These are phyloP conservation scores for Pistacia vera DNA, from an alignment of 345 rosid species.

Conservation along the genomic window DNA sequence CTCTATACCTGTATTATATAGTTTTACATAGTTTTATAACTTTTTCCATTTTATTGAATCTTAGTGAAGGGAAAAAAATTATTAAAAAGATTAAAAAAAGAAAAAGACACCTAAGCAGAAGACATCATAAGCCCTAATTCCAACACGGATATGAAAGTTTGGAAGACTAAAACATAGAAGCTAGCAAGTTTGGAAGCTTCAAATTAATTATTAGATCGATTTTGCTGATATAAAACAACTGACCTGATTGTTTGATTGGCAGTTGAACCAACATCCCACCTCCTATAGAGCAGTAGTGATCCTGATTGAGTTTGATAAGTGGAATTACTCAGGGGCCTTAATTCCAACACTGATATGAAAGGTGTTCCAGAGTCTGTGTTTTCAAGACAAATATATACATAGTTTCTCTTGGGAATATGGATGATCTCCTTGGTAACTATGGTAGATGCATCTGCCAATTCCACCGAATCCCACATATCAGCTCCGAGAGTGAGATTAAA, in stretches of 20 bases:
- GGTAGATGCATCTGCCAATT: not conserved
- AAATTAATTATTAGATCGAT: no score
- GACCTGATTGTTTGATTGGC: constrained; percentile 8
- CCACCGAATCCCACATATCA: not conserved
- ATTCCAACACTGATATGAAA: not conserved
- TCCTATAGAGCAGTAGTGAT: constrained; percentile 33
- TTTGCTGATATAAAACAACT: constrained; percentile 1
- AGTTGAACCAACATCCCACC: not conserved
- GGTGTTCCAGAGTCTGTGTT: not conserved
- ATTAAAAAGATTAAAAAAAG: no score
- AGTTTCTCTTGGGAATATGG: not conserved
- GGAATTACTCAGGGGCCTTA: not conserved
- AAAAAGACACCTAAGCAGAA: no score
- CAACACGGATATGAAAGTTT: no score
- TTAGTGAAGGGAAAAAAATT: not conserved
- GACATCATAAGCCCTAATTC: no score
- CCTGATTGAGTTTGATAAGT: not conserved
- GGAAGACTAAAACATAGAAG: no score
- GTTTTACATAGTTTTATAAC: no score
- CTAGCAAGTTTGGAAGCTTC: no score
- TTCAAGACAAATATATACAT: not conserved
- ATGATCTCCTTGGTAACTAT: constrained; percentile 3
- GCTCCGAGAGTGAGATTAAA: not conserved
- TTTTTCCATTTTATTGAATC: not conserved
- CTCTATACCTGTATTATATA: no score